A percentile compares a stretch with the other conserved stretches of the same genome.
These are phyloP conservation scores for Neoboletus brunneissimus DNA, from an alignment of 768 basidiomycete species.

Conservation along the genomic window DNA sequence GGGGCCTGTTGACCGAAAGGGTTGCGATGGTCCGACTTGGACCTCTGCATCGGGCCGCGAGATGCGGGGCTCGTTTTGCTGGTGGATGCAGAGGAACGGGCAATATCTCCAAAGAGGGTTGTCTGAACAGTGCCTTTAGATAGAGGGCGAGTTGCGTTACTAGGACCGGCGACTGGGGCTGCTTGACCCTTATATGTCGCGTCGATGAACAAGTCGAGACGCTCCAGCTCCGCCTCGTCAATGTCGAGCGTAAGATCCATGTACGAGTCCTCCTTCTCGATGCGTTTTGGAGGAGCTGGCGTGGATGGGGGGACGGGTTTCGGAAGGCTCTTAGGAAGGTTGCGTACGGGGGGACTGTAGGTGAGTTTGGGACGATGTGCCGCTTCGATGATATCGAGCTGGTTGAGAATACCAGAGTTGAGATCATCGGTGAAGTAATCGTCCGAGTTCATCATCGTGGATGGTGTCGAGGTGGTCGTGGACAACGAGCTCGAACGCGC, in stretches of 20 bases:
- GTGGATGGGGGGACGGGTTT: constrained; percentile 13
- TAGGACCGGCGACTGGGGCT: constrained; percentile 41
- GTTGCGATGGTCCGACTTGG: constrained; percentile 40
- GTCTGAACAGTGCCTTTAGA: constrained; percentile 52
- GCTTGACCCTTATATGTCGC: constrained; percentile 43
- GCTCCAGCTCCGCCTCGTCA: constrained; percentile 51
- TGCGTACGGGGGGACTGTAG: constrained; percentile 1
- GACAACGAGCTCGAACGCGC: neutral
- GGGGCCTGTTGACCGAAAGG: constrained; percentile 54
- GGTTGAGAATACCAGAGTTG: constrained; percentile 54
- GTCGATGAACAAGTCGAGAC: constrained; percentile 52
- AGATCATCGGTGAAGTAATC: constrained; percentile 70
- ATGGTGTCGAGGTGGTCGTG: constrained; percentile 2
- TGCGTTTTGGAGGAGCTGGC: constrained; percentile 10
- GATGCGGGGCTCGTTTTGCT: constrained; percentile 27
- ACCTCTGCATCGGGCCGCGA: constrained; percentile 39
- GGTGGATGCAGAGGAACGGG: constrained; percentile 34
- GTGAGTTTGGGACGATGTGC: constrained; percentile 36
- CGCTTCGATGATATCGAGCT: constrained; percentile 73
- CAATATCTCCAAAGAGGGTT: constrained; percentile 63
- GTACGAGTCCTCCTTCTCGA: constrained; percentile 43
- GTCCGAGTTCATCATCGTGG: constrained; percentile 65
- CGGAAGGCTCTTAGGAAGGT: constrained; percentile 9
- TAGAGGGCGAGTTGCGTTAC: constrained; percentile 21
- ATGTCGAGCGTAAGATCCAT: constrained; percentile 57